These are phyloP conservation scores for Phylloporus sp. DNA, from an alignment of 768 basidiomycete genomes.

Conservation along the genomic window DNA sequence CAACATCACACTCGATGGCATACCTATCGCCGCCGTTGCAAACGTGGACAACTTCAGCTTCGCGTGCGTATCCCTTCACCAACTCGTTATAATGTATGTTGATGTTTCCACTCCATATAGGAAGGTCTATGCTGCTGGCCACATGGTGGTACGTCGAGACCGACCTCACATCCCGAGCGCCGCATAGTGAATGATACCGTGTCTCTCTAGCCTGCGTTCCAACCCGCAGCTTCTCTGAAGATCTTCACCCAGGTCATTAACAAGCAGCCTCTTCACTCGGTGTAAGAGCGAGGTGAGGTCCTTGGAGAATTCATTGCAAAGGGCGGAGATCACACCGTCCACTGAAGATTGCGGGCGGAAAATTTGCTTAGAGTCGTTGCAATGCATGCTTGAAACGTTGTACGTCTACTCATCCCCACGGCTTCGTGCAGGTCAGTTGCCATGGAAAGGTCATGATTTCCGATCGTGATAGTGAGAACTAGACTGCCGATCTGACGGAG, in stretches of 20 bases:
- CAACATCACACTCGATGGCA: constrained; percentile 54
- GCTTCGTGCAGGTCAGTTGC: no score
- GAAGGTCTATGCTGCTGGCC: constrained; percentile 53
- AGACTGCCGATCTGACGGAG: no score
- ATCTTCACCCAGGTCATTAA: constrained; percentile 48
- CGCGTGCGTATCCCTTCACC: constrained; percentile 43
- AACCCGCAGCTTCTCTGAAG: not conserved
- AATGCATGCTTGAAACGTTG: no score
- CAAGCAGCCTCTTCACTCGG: constrained; percentile 51
- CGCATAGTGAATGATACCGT: not conserved
- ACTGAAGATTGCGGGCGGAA: no score
- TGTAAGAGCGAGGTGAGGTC: constrained; percentile 14
- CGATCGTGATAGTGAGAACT: no score
- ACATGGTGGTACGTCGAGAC: constrained; percentile 50
- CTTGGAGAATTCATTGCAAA: no score
- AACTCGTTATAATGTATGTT: not conserved
- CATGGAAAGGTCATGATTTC: no score
- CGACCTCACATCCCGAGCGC: not conserved
- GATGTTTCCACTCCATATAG: constrained; percentile 25
- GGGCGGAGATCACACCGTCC: no score
- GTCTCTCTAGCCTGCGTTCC: constrained; percentile 40
- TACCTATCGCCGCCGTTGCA: constrained; percentile 51
- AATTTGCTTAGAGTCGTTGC: no score
- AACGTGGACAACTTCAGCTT: constrained; percentile 66
- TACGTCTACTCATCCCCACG: no score